Percentiles rank a stretch among this genome's conserved stretches.
Conservation (phyloP, 805 yeast species). For the Candida insectalens region DNA sequence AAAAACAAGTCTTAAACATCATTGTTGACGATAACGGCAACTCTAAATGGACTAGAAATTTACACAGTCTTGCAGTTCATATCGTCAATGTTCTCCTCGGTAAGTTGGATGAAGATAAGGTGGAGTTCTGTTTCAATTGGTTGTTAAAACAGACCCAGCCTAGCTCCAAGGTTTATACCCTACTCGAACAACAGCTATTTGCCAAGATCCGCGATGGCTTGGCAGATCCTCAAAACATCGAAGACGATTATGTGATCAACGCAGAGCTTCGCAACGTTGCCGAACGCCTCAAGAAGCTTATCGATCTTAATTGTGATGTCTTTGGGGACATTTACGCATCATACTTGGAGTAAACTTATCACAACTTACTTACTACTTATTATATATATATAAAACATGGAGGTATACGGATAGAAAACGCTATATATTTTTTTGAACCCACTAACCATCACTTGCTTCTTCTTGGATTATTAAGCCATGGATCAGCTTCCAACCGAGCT, state of each 20-base stretch:
- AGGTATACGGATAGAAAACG: too few relatives aligned
- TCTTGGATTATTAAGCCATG: too few relatives aligned
- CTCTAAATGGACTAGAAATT: constrained; percentile 83
- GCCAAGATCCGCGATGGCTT: constrained; percentile 10
- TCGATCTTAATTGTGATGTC: constrained; percentile 76
- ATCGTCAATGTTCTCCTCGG: constrained; percentile 31
- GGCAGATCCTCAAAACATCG: constrained; percentile 6
- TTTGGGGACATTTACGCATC: constrained; percentile 56
- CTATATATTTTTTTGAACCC: too few relatives aligned
- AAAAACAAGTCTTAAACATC: constrained; percentile 65
- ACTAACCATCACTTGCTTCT: too few relatives aligned
- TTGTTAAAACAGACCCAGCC: constrained; percentile 82
- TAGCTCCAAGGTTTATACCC: constrained; percentile 60
- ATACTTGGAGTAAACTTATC: constrained; percentile 6
- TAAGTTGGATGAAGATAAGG: constrained; percentile 28
- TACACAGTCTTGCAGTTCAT: constrained; percentile 63
- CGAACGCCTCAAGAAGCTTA: constrained; percentile 52
- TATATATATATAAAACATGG: too few relatives aligned
- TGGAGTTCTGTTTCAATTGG: constrained; percentile 69
- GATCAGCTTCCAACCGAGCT: constrained; percentile 35
- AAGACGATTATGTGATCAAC: constrained; percentile 21
- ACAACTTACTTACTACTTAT: neutral
- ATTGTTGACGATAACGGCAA: constrained; percentile 81
- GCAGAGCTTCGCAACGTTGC: constrained; percentile 52
- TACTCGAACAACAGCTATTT: constrained; percentile 54